Base-by-base conservation (phyloP, 2,329 filamentous ascomycete species). In the Trichoderma polysporum region DNA sequence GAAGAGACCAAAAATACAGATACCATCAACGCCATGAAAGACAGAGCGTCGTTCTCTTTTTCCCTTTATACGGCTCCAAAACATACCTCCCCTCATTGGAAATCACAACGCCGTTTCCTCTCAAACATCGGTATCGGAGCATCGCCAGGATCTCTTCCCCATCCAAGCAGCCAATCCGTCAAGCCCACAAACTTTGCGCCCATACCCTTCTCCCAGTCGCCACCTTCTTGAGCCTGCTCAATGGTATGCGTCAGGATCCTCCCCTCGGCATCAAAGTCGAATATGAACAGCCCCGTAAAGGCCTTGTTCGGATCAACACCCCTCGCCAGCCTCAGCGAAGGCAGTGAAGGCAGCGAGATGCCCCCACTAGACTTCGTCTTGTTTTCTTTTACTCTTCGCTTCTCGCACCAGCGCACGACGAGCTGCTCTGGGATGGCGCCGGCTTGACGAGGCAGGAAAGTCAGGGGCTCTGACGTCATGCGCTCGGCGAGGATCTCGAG, bases 121-220 rank as follows among this genome's bases (percentile, higher is more conserved):
- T 77, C 74, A 72, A 79, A 80, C 74, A 75, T 75, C 22, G 78
- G 78, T 70, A 78, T 72, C 33, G 75, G 77, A 33, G 72, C 73
- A 39, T 75, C 75, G 8, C 70, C 69, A 5, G 78, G 76, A 56
- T 76, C 71, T 50, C 72, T n/a, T 22, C 41, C n/a, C 75, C 71
- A 94, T 90, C 94, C 93, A 45, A 98, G 83, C 70, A 99, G 80
- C 94, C 95, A 98, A 76, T 99, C 95, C 17, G 95, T 97, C 71
- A 98, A 81, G 15, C 91, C 93, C 17, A 98, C 93, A 22, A 99
- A 91, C 74, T 90, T 92, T 25, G 92, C 90, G 29, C 91, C 88
- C n/a, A 90, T 82, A 17, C 88, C 93, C 69, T 87, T 88, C 73
- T 97, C 94, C 88, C 91, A 96, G 68, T 92, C 88, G 45, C 90